phyloP scores from a whole-genome alignment of 1,284 basidiomycete species.

The Tilletia horrida region DNA sequence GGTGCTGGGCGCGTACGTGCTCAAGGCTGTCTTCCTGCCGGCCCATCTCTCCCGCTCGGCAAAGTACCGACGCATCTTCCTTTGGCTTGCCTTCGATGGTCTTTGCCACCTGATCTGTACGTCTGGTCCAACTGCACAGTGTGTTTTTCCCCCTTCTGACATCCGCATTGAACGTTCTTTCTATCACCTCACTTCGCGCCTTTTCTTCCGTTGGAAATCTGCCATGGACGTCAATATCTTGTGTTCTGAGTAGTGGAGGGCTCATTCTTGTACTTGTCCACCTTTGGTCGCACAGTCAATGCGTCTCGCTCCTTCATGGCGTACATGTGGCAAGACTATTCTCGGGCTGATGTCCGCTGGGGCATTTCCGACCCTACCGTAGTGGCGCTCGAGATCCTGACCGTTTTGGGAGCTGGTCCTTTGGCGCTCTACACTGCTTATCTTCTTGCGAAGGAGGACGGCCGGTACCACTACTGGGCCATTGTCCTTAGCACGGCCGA shows the following conservation, averaged over 20 bases:
- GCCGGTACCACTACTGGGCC: conserved; percentile 44
- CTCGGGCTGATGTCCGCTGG: conserved; percentile 44
- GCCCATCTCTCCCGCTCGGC: neutral
- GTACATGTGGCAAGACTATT: conserved; percentile 47
- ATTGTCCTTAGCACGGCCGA: conserved; percentile 41
- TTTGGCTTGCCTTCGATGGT: conserved; percentile 50
- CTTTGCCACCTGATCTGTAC: conserved; percentile 39
- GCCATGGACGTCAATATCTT: too few relatives aligned
- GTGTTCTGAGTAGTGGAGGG: conserved; percentile 47
- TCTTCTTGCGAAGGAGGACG: conserved; percentile 29
- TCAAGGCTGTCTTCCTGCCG: conserved; percentile 22
- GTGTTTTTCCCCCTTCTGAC: neutral
- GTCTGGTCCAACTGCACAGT: neutral
- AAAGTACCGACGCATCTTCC: conserved; percentile 32
- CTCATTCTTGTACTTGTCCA: conserved; percentile 44
- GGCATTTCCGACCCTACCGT: conserved; percentile 39
- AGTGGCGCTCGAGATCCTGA: conserved; percentile 44
- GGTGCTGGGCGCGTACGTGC: conserved; percentile 25
- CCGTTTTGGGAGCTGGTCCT: conserved; percentile 42
- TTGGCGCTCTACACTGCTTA: conserved; percentile 42
- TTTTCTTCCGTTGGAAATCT: conserved; percentile 6
- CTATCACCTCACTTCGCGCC: too few relatives aligned
- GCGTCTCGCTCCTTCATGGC: conserved; percentile 37
- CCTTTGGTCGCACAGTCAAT: conserved; percentile 34
- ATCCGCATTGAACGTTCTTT: neutral